Percentiles rank a stretch among this genome's conserved stretches.
These are phyloP conservation scores for Rhodotorula graminis DNA, from an alignment of 768 basidiomycete genomes.

Conservation along the genomic window DNA sequence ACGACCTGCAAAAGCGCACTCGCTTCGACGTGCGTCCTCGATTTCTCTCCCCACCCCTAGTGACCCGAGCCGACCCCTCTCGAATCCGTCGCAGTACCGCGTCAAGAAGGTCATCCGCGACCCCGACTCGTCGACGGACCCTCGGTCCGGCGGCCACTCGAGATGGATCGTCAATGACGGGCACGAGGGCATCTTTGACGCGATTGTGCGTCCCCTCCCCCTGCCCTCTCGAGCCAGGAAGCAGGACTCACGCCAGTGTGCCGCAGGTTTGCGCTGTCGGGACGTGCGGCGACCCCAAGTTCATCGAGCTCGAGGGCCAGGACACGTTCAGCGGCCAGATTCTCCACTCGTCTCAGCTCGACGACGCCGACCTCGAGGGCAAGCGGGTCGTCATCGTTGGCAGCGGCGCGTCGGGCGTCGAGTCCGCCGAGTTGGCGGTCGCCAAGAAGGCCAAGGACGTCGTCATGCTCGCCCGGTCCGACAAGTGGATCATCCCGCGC, in stretches of 20 bases:
- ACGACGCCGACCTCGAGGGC: constrained; percentile 46
- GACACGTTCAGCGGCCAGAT: constrained; percentile 49
- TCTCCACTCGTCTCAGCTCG: constrained; percentile 55
- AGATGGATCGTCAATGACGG: constrained; percentile 56
- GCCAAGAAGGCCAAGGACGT: constrained; percentile 46
- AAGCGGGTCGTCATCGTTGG: constrained; percentile 54
- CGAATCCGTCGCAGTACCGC: constrained; percentile 25
- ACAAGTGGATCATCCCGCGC: constrained; percentile 53
- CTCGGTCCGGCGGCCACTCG: constrained; percentile 42
- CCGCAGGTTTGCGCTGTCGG: constrained; percentile 25
- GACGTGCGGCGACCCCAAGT: constrained; percentile 54
- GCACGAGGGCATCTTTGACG: constrained; percentile 54
- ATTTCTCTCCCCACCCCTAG: too few species aligned
- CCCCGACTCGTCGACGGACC: constrained; percentile 21
- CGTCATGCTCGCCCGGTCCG: constrained; percentile 44
- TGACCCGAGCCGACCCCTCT: too few species aligned
- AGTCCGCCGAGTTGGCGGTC: constrained; percentile 51
- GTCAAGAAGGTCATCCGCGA: constrained; percentile 48
- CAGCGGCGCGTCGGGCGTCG: constrained; percentile 58
- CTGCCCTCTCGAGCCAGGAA: too few species aligned
- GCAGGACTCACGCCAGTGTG: too few species aligned
- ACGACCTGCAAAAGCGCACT: constrained; percentile 53
- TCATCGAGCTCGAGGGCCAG: constrained; percentile 51
- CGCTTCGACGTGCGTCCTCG: constrained; percentile 49
- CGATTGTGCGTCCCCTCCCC: constrained; percentile 50